A percentile compares a stretch with the other conserved stretches of the same genome.
Evolutionary conservation across 2,329 filamentous ascomycete genomes (phyloP).

Genomic region (Fusarium albosuccineum): DNA sequence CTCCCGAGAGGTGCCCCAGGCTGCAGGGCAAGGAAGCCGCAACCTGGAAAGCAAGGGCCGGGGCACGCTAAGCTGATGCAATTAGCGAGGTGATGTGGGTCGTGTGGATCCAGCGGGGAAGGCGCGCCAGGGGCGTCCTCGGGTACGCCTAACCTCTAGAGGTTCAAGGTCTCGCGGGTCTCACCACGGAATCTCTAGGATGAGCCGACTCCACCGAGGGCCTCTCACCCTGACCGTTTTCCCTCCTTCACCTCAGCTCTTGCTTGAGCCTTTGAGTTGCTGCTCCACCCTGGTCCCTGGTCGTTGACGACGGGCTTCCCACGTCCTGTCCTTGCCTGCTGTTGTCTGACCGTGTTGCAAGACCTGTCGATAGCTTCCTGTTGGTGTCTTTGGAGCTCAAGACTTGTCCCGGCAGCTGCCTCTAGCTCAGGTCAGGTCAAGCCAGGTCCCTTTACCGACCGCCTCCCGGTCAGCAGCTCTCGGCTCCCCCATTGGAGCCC

Average conservation of each 20-base stretch:
- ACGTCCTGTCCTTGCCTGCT: background rate
- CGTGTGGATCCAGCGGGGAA: conserved; percentile 29
- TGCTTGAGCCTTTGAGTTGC: conserved; percentile 15
- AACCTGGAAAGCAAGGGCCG: background rate
- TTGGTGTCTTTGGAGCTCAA: conserved; percentile 14
- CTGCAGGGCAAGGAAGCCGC: conserved; percentile 31
- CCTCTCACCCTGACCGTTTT: conserved; percentile 27
- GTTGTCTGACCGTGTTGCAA: conserved; percentile 1
- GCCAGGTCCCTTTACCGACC: conserved; percentile 4
- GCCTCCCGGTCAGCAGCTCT: background rate
- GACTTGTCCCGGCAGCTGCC: background rate
- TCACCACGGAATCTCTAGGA: conserved; percentile 44
- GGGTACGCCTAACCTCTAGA: conserved; percentile 49
- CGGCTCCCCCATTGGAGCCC: conserved; percentile 32
- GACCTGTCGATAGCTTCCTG: conserved; percentile 1
- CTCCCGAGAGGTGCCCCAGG: conserved; percentile 30
- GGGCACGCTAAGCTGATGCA: conserved; percentile 29
- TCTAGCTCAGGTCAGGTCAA: conserved; percentile 1
- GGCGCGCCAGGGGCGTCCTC: conserved; percentile 37
- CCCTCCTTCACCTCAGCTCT: conserved; percentile 6
- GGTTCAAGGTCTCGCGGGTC: conserved; percentile 46
- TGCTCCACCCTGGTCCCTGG: conserved; percentile 24
- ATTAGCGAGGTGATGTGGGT: conserved; percentile 26
- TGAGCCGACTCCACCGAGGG: conserved; percentile 27
- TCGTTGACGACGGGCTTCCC: conserved; percentile 22